These are phyloP conservation scores for Diaporthe ampelina DNA, from an alignment of 2,329 filamentous ascomycete genomes.

Conservation along the genomic window DNA sequence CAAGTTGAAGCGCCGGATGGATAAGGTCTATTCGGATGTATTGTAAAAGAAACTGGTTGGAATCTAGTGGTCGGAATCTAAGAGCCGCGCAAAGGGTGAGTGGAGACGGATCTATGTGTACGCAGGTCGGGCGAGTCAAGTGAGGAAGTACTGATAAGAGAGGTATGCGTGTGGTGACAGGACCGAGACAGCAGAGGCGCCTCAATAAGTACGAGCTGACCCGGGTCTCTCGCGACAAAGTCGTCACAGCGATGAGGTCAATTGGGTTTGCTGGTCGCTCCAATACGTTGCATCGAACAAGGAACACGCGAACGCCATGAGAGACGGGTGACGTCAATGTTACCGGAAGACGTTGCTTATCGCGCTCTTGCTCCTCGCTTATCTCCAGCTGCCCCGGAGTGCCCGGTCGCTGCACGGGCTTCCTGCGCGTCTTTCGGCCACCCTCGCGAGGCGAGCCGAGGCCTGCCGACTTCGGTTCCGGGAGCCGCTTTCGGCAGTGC, in stretches of 20 bases:
- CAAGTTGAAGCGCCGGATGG: not conserved
- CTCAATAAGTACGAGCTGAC: conserved; percentile 23
- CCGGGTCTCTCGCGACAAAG: conserved; percentile 23
- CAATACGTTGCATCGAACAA: conserved; percentile 6
- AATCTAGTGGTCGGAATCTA: not conserved
- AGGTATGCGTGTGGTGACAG: no score
- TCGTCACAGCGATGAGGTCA: conserved; percentile 32
- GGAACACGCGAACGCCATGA: conserved; percentile 24
- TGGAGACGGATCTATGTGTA: conserved; percentile 13
- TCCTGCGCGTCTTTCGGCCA: not conserved
- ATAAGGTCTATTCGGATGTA: not conserved
- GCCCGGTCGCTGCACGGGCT: not conserved
- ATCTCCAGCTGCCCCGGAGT: not conserved
- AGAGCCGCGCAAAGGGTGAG: not conserved
- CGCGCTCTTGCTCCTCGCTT: not conserved
- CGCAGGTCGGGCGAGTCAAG: not conserved
- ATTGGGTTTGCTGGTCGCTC: not conserved
- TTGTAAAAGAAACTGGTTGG: not conserved
- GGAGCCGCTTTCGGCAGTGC: not conserved
- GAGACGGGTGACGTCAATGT: conserved; percentile 24
- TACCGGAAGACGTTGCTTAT: not conserved
- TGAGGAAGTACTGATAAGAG: not conserved
- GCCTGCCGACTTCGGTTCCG: conserved; percentile 7
- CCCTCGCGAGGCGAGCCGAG: conserved; percentile 16
- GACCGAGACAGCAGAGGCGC: not conserved